Base-by-base conservation (phyloP, 2,329 filamentous ascomycete species). In the Apiospora kogelbergensis region DNA sequence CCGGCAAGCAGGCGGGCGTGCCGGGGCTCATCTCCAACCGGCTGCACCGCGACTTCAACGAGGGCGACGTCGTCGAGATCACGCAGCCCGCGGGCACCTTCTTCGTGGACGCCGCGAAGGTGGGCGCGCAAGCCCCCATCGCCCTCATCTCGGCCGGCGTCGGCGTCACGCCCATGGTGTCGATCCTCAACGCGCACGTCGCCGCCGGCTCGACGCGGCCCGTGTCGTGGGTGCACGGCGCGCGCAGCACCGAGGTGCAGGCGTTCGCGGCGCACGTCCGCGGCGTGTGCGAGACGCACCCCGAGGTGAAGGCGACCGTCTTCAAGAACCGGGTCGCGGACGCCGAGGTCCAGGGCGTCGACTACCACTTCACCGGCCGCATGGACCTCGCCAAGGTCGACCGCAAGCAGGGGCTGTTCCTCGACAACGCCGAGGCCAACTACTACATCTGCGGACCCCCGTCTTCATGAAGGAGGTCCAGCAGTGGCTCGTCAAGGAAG, bases 391-490 rank as follows among this genome's bases (percentile, higher is more conserved):
- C 81, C 41, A 84, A 82, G 68, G 76, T 93, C 45, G 84, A 87
- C 71, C 77, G 79, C 30, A 81, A 86, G 10, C 75, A 80, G 0
- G 82, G 87, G 63, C 80, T 95, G n/a, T 88, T 85, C 72, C 76
- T 90, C 1, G 80, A 83, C 24, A 81, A 91, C 73, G 65, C 78
- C 0, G 80, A 80, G 57, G 84, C 92, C 0, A 83, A 89, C 74
- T 95, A 94, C 78, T 94, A 88, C 73, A 81, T 93, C 67, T 95
- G 93, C 75, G 93, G 92, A 0, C 92, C 92, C 0, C 85, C 70
- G 76, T 78, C 9, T 95, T 94, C 82, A 95, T 95, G 93, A 74
- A 84, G 11, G 86, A 88, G 45, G 81, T 87, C 26, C 82, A 87
- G 72, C 78, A 80, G 9, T 84, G 81, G 72, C 81, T 94, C 68